A percentile compares a stretch with the other conserved stretches of the same genome.
phyloP scores from a whole-genome alignment of 2,329 filamentous ascomycete genomes.

The Pseudogymnoascus sp. region DNA sequence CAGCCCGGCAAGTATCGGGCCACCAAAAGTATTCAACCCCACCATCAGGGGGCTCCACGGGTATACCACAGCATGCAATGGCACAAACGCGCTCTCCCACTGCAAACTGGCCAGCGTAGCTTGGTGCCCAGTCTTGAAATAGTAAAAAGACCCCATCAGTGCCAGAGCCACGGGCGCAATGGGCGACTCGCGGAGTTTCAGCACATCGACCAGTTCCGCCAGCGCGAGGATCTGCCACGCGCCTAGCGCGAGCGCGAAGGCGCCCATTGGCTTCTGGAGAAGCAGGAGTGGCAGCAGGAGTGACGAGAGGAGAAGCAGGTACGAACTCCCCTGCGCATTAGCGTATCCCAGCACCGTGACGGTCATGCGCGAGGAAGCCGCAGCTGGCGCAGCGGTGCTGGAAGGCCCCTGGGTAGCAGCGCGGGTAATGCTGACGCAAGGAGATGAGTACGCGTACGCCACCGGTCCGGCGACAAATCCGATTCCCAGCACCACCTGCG shows the following conservation, averaged over 20 bases:
- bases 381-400: conserved; percentile 28
- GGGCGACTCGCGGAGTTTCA: conserved; percentile 55
- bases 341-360: conserved; percentile 85
- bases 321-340: conserved; percentile 87
- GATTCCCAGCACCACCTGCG: conserved; percentile 73
- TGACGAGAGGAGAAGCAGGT: conserved; percentile 75
- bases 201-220: conserved; percentile 57
- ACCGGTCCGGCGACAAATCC: conserved; percentile 77
- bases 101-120: conserved; percentile 82
- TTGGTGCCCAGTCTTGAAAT: conserved; percentile 97
- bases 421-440: conserved; percentile 66
- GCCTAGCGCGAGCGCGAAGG: conserved; percentile 73
- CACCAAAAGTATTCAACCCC: conserved; percentile 78
- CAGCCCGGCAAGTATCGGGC: conserved; percentile 75
- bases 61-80: conserved; percentile 74
- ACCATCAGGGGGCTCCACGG: conserved; percentile 84
- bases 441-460: conserved; percentile 79
- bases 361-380: conserved; percentile 35
- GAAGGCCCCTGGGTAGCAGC: background rate
- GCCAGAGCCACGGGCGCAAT: conserved; percentile 81
- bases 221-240: conserved; percentile 83
- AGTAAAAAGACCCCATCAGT: conserved; percentile 88
- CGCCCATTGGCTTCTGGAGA: conserved; percentile 91
- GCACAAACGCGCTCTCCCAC: conserved; percentile 93
- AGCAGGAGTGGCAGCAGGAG: conserved; percentile 71